Percentiles rank a stretch among this genome's conserved stretches.
Conservation (phyloP, 495 filamentous ascomycete species). For the Hyphodiscus hymeniophilus region DNA sequence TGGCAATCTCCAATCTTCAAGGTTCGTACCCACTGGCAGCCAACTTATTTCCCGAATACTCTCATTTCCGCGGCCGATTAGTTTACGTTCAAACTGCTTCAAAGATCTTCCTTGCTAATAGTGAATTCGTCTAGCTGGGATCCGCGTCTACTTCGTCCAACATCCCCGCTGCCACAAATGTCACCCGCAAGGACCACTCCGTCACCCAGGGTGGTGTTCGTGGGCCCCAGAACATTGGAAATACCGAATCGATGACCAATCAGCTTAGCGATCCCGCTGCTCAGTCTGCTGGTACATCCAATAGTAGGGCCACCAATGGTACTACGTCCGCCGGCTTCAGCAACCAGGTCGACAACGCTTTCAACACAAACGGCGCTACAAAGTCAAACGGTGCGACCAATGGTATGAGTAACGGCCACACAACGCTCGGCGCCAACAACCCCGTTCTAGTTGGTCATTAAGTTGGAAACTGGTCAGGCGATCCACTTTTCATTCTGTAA, state of each 20-base stretch:
- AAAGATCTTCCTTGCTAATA: too few species aligned
- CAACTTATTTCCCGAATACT: too few species aligned
- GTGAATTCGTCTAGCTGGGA: too few species aligned
- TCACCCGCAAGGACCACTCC: conserved; percentile 58
- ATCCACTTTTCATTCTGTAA: conserved; percentile 7
- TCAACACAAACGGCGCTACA: conserved; percentile 30
- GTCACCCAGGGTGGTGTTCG: conserved; percentile 32
- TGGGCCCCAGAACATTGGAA: conserved; percentile 28
- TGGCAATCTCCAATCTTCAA: conserved; percentile 95
- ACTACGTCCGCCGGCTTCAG: conserved; percentile 37
- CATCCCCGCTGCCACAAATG: conserved; percentile 53
- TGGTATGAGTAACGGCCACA: conserved; percentile 23
- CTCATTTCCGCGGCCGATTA: too few species aligned
- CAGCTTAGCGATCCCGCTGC: conserved; percentile 9
- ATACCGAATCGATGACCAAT: conserved; percentile 20
- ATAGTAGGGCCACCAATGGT: conserved; percentile 10
- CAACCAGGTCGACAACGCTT: conserved; percentile 47
- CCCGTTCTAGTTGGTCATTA: conserved; percentile 35
- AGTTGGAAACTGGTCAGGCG: neutral
- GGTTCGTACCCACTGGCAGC: too few species aligned
- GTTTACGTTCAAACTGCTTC: too few species aligned
- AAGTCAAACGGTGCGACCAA: conserved; percentile 15
- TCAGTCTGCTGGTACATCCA: conserved; percentile 15
- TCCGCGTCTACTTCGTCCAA: conserved; percentile 60
- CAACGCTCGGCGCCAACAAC: conserved; percentile 37